phyloP scores from a whole-genome alignment of 139 green algal species.

The Micractinium sp. region DNA sequence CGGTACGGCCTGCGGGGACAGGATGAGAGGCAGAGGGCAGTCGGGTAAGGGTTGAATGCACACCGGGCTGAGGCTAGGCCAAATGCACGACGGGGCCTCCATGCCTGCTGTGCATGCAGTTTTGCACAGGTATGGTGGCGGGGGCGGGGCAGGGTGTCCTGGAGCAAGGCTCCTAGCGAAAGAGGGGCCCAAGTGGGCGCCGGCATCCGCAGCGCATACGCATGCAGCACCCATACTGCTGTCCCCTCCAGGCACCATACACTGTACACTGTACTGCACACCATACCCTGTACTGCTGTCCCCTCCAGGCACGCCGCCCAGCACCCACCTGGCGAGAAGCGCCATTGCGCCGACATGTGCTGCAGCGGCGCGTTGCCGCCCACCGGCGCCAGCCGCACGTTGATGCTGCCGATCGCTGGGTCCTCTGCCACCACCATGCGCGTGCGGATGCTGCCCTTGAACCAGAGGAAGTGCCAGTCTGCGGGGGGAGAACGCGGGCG shows the following conservation, averaged over 20 bases:
- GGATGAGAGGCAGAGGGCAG: background rate
- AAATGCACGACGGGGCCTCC: background rate
- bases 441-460: conserved; percentile 35
- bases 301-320: background rate
- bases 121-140: background rate
- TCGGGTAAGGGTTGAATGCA: background rate
- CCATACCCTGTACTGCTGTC: no score
- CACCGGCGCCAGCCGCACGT: conserved; percentile 1
- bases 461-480: conserved; percentile 40
- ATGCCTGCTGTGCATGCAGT: background rate
- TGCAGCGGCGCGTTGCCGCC: conserved; percentile 25
- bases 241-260: no score
- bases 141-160: no score
- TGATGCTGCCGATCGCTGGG: conserved; percentile 4
- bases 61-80: no score
- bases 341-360: background rate
- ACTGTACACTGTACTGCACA: no score
- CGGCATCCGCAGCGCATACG: background rate
- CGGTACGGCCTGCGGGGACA: background rate
- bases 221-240: background rate
- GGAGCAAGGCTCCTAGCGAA: no score
- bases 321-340: background rate
- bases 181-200: no score
- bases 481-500: background rate
- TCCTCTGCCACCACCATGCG: conserved; percentile 30